Conservation (phyloP, 169 alveolate species). For the Plasmodium coatneyi region DNA sequence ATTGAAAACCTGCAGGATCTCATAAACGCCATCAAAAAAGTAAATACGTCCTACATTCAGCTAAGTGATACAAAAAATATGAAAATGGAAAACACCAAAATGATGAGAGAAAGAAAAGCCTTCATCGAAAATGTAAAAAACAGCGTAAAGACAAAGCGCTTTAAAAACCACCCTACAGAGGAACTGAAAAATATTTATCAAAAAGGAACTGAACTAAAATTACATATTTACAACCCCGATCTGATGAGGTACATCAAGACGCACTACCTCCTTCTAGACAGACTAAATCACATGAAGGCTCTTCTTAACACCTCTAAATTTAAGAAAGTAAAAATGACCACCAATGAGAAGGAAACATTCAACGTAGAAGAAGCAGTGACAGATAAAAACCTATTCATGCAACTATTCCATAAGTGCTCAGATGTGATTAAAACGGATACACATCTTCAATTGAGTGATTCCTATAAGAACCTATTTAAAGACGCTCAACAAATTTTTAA, state of each 20-base stretch:
- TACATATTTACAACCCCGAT: slow-evolving; percentile 34
- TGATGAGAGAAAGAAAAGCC: slow-evolving; percentile 42
- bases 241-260: slow-evolving; percentile 22
- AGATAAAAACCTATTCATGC: slow-evolving; percentile 4
- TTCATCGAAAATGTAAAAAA: slow-evolving; percentile 47
- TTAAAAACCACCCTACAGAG: slow-evolving; percentile 17
- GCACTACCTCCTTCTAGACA: slow-evolving; percentile 12
- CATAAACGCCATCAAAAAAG: slow-evolving; percentile 26
- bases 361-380: slow-evolving; percentile 26
- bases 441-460: slow-evolving; percentile 40
- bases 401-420: slow-evolving; percentile 15
- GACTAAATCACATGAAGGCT: slow-evolving; percentile 16
- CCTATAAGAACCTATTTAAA: slow-evolving; percentile 32
- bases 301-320: not conserved
- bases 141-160: slow-evolving; percentile 13
- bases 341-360: not conserved
- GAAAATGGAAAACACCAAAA: slow-evolving; percentile 20
- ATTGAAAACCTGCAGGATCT: slow-evolving; percentile 37
- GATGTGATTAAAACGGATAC: slow-evolving; percentile 15
- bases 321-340: slow-evolving; percentile 18
- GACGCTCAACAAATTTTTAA: slow-evolving; percentile 24
- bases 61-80: slow-evolving; percentile 6
- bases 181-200: slow-evolving; percentile 42
- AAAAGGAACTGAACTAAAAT: slow-evolving; percentile 20
- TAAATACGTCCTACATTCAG: not conserved